phyloP scores from a whole-genome alignment of 2,329 filamentous ascomycete species.

The Aureobasidium lini region DNA sequence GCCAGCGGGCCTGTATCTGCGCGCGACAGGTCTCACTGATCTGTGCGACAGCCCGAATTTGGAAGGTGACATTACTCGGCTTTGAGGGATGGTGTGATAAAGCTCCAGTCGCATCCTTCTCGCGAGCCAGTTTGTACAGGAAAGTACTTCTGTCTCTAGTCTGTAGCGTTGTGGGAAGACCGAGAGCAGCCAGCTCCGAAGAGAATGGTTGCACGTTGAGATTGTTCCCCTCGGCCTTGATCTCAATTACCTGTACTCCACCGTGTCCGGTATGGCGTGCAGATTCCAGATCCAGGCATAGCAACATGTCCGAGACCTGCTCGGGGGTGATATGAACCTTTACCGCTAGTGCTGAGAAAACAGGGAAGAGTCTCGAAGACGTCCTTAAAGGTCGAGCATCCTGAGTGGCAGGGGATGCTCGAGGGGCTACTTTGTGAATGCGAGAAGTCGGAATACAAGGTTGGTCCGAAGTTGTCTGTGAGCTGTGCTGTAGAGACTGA shows the following conservation, averaged over 20 bases:
- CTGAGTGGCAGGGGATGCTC: conserved; percentile 52
- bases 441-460: conserved; percentile 64
- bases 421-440: conserved; percentile 63
- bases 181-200: conserved; percentile 38
- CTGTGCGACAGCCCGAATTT: conserved; percentile 54
- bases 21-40: conserved; percentile 45
- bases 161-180: conserved; percentile 45
- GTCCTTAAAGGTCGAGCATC: conserved; percentile 55
- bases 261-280: conserved; percentile 59
- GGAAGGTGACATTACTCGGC: conserved; percentile 28
- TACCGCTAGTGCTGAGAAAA: conserved; percentile 56
- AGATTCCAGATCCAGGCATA: conserved; percentile 66
- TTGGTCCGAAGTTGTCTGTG: conserved; percentile 48
- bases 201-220: conserved; percentile 54
- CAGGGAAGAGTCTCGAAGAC: conserved; percentile 48
- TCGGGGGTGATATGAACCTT: conserved; percentile 62
- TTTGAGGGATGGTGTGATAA: not conserved
- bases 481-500: conserved; percentile 60
- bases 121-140: conserved; percentile 53
- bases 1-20: conserved; percentile 24
- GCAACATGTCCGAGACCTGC: conserved; percentile 47
- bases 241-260: conserved; percentile 53
- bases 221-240: conserved; percentile 50
- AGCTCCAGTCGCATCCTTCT: conserved; percentile 25
- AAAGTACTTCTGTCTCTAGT: conserved; percentile 68